Evolutionary conservation across 306 rosid species (phyloP), one percentile per base, ranked within the genome.

Genomic region (Dicorynia guianensis): DNA sequence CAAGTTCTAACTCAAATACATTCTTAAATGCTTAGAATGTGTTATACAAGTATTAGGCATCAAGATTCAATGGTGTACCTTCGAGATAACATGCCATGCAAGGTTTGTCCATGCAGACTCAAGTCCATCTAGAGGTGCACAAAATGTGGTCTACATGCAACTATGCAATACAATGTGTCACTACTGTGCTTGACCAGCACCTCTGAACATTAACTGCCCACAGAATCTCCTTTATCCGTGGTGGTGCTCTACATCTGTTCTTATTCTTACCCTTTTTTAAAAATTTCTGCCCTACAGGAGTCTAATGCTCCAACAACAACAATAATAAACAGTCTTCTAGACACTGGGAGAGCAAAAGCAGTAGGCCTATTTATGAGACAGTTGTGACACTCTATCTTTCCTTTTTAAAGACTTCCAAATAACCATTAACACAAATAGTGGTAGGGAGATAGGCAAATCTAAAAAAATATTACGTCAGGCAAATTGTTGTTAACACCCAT

Each of bases 1-100:
- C 55, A 78, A 54, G 42, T 46, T 73, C 63, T 44, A 13, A 52
- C 56, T 25, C 9, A 40, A 63, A 71, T 35, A 50, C 52, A 77
- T 64, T n/a, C 73, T 63, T 63, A 40, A 38, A 71, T 36, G 53
- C n/a, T 17, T 25, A 20, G n/a, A 18, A 71, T 40, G 49, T 4
- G 10, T 50, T 14, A 5, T 11, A 36, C 25, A 19, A 15, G 35
- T 30, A 55, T 55, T 25, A 25, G 30, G 30, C 30, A 25, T 25
- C 30, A 25, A 25, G 30, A 25, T 25, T 25, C 30, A 25, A 25
- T 25, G 30, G 30, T 25, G 30, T 25, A 25, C 30, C 49, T 57
- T 12, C 39, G 17, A 64, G 73, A 20, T 34, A 19, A 34, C 20
- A 13, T 9, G 30, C 30, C 30, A 25, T 25, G 30, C 30, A 2